phyloP scores from a whole-genome alignment of 257 asterid species.

The Solanum sitiens region DNA sequence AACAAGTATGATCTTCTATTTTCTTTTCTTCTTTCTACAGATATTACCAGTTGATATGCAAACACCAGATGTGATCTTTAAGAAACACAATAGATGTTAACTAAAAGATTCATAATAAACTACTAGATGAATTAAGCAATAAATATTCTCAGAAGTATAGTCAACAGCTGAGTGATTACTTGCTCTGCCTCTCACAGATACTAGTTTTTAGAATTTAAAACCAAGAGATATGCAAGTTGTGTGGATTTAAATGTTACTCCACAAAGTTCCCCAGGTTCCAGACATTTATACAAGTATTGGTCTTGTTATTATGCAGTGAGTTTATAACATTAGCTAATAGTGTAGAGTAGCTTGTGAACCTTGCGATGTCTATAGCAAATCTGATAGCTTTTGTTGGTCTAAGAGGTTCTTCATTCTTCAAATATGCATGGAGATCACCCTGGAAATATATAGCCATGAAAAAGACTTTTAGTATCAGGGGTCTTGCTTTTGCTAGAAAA shows the following conservation, averaged over 20 bases:
- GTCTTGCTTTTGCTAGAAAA: neutral
- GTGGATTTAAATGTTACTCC: neutral
- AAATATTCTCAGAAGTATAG: neutral
- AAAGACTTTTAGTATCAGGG: neutral
- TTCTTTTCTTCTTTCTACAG: neutral
- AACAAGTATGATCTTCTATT: neutral
- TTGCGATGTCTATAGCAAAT: constrained; percentile 93
- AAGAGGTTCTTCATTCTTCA: constrained; percentile 62
- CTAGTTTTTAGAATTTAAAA: neutral
- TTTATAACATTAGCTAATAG: neutral
- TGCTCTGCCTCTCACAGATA: neutral
- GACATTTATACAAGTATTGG: neutral
- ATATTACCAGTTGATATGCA: neutral
- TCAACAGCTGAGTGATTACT: neutral
- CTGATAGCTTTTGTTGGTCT: constrained; percentile 82
- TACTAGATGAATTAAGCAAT: neutral
- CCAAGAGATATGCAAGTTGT: neutral
- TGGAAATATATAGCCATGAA: constrained; percentile 6
- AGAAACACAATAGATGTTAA: neutral
- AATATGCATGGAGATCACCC: constrained; percentile 79
- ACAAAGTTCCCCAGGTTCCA: neutral
- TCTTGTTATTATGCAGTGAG: neutral
- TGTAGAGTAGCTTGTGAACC: constrained; percentile 26
- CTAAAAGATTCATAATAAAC: neutral
- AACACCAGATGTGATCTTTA: neutral